Percentiles rank a stretch among this genome's conserved stretches.
phyloP scores from a whole-genome alignment of 805 yeast genomes.

The Wickerhamomyces rabaulensis region DNA sequence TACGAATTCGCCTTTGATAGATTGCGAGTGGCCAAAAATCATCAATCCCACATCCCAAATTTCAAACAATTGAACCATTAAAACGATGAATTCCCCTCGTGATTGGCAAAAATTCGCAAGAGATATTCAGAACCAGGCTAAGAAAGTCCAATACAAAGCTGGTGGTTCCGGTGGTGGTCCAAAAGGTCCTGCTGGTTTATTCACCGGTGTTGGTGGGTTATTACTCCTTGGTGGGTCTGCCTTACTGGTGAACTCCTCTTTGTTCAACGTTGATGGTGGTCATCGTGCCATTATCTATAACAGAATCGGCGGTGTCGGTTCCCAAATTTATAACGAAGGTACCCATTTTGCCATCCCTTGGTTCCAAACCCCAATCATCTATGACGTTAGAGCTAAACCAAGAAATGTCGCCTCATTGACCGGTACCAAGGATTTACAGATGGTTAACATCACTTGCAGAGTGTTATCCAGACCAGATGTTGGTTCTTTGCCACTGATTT shows the following conservation, averaged over 20 bases:
- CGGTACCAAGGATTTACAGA: slow-evolving; percentile 96
- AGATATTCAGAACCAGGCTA: slow-evolving; percentile 42
- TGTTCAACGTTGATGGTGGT: slow-evolving; percentile 95
- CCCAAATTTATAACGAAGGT: slow-evolving; percentile 84
- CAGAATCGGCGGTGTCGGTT: slow-evolving; percentile 77
- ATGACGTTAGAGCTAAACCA: slow-evolving; percentile 96
- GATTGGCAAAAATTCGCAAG: slow-evolving; percentile 51
- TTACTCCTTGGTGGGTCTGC: slow-evolving; percentile 55
- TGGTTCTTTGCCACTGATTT: slow-evolving; percentile 72
- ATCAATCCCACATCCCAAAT: neutral
- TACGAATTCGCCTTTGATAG: too few relatives aligned
- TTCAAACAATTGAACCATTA: neutral
- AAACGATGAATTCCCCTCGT: slow-evolving; percentile 25
- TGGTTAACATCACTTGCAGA: slow-evolving; percentile 99
- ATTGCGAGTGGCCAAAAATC: neutral
- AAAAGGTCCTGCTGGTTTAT: slow-evolving; percentile 43
- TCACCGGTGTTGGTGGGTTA: slow-evolving; percentile 62
- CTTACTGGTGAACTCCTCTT: slow-evolving; percentile 45
- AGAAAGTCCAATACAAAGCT: slow-evolving; percentile 33
- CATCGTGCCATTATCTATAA: slow-evolving; percentile 95
- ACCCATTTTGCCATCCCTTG: slow-evolving; percentile 94
- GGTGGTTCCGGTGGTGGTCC: slow-evolving; percentile 31
- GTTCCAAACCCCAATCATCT: slow-evolving; percentile 87
- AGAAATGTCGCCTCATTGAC: slow-evolving; percentile 93
- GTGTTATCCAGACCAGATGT: slow-evolving; percentile 89